Evolutionary conservation across 176 grass and related monocot genomes (phyloP).

Genomic region (Carex pumila): DNA sequence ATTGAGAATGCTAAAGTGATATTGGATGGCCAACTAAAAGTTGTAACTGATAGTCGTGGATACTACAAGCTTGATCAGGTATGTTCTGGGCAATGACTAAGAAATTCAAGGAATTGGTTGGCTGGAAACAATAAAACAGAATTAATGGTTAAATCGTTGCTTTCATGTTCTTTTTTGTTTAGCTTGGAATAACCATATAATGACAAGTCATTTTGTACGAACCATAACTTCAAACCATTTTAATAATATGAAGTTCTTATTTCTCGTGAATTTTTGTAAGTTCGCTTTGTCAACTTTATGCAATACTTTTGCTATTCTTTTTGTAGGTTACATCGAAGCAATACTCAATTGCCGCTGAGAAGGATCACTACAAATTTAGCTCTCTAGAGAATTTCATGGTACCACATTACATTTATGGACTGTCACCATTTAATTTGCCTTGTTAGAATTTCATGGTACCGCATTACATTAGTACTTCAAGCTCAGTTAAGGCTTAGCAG

Average conservation of each 20-base stretch:
- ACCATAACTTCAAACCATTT: not conserved
- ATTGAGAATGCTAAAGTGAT: conserved; percentile 73
- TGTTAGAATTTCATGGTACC: not conserved
- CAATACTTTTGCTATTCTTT: conserved; percentile 12
- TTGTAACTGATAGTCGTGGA: conserved; percentile 61
- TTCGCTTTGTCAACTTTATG: not conserved
- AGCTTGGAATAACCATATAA: not conserved
- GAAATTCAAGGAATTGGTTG: not conserved
- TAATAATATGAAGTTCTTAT: not conserved
- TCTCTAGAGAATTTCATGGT: conserved; percentile 87
- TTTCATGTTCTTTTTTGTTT: not conserved
- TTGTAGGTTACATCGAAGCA: conserved; percentile 88
- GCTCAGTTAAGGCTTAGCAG: not conserved
- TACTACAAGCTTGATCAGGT: conserved; percentile 99
- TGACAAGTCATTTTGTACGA: not conserved
- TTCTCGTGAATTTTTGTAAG: not conserved
- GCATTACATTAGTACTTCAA: not conserved
- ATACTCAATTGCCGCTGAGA: conserved; percentile 71
- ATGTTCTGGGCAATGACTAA: not conserved
- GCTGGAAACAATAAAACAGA: not conserved
- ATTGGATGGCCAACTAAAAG: conserved; percentile 72
- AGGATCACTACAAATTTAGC: conserved; percentile 91
- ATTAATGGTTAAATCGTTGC: not conserved
- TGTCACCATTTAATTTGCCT: not conserved
- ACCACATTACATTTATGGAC: conserved; percentile 25